Evolutionary conservation across 495 filamentous ascomycete genomes (phyloP).

Genomic region (Podospora australis): DNA sequence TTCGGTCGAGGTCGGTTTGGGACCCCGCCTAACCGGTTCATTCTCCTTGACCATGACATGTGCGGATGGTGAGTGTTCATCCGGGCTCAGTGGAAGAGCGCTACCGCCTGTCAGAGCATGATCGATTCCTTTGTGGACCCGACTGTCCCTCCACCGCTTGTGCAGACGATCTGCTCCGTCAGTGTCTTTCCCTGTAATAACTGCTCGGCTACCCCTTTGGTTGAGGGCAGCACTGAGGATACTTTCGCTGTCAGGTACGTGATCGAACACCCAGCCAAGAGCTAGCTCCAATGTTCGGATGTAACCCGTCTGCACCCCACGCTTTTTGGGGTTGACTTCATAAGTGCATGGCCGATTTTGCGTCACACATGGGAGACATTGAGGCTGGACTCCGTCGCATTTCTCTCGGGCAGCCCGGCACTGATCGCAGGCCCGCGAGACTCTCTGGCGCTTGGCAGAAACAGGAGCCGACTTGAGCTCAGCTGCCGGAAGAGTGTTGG

Average conservation of each 20-base stretch:
- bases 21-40: no score
- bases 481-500: no score
- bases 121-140: constrained; percentile 48
- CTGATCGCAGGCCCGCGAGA: constrained; percentile 62
- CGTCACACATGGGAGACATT: constrained; percentile 57
- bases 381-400: constrained; percentile 58
- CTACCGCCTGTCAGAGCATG: constrained; percentile 42
- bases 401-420: constrained; percentile 60
- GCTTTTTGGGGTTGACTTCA: constrained; percentile 63
- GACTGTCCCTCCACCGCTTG: constrained; percentile 52
- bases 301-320: constrained; percentile 60
- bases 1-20: no score
- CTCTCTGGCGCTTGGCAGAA: constrained; percentile 49
- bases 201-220: constrained; percentile 17
- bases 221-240: constrained; percentile 26
- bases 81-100: constrained; percentile 29
- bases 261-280: constrained; percentile 33
- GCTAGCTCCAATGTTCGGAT: constrained; percentile 53
- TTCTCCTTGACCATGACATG: constrained; percentile 11
- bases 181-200: constrained; percentile 43
- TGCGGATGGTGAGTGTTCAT: constrained; percentile 23
- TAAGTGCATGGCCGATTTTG: constrained; percentile 59
- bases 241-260: constrained; percentile 23
- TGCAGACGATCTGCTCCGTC: constrained; percentile 47
- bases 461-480: not conserved